Conservation (phyloP, 225 moss, liverwort and hornwort species). For the Neckera pumila region DNA sequence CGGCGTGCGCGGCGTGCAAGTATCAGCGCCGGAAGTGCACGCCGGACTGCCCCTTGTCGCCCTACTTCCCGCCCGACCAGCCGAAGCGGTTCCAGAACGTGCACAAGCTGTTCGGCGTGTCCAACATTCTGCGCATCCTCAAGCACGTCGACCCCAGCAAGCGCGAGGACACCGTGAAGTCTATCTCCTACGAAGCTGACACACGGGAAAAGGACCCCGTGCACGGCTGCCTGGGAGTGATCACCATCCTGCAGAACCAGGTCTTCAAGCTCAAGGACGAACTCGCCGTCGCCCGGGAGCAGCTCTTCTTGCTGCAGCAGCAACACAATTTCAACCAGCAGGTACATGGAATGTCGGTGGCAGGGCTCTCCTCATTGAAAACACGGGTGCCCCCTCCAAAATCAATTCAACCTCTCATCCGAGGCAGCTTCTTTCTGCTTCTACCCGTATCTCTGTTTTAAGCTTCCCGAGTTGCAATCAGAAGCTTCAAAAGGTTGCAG, state of each 20-base stretch:
- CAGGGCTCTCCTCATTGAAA: neutral
- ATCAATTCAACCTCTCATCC: neutral
- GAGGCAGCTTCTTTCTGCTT: neutral
- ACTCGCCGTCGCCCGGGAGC: constrained; percentile 32
- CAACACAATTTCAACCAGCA: constrained; percentile 41
- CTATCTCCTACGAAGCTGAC: constrained; percentile 58
- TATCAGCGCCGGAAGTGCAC: constrained; percentile 62
- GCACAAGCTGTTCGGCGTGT: constrained; percentile 57
- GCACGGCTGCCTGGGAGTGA: constrained; percentile 51
- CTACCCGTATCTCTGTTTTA: neutral
- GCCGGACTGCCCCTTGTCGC: constrained; percentile 54
- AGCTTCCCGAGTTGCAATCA: neutral
- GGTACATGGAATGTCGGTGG: neutral
- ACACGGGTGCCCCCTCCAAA: neutral
- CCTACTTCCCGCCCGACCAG: constrained; percentile 68
- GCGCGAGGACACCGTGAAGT: constrained; percentile 54
- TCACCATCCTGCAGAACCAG: constrained; percentile 47
- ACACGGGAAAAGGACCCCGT: constrained; percentile 61
- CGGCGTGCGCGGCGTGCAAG: constrained; percentile 66
- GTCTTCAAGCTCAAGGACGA: constrained; percentile 46
- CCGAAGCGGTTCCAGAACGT: constrained; percentile 64
- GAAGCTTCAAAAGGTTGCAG: neutral
- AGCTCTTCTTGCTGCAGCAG: constrained; percentile 34
- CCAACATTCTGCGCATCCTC: constrained; percentile 66
- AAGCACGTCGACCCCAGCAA: constrained; percentile 48